A percentile compares a stretch with the other conserved stretches of the same genome.
phyloP scores from a whole-genome alignment of 1,284 basidiomycete genomes.

The Boletus sp. region DNA sequence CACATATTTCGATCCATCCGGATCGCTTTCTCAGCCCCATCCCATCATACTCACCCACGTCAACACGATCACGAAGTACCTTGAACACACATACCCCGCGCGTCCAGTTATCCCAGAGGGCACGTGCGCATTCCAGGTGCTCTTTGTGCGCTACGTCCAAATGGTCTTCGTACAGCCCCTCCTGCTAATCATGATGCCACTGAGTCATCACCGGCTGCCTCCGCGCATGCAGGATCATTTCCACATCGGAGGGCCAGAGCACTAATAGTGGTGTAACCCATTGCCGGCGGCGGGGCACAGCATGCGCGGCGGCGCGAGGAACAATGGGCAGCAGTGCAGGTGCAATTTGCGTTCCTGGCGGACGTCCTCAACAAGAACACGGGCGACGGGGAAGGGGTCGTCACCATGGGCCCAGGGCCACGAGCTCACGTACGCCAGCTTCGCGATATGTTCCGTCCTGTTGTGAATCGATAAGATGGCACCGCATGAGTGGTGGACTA shows the following conservation, averaged over 20 bases:
- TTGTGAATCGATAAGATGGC: slow-evolving; percentile 68
- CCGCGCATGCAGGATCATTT: slow-evolving; percentile 54
- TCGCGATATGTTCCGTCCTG: slow-evolving; percentile 62
- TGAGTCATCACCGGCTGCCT: slow-evolving; percentile 58
- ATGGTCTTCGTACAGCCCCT: slow-evolving; percentile 64
- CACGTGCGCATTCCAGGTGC: slow-evolving; percentile 57
- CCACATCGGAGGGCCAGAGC: neutral
- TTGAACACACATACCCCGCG: slow-evolving; percentile 64
- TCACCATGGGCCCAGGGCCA: slow-evolving; percentile 61
- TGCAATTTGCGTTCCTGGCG: slow-evolving; percentile 63
- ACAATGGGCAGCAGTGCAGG: slow-evolving; percentile 58
- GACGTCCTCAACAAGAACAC: slow-evolving; percentile 61
- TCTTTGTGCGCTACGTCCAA: slow-evolving; percentile 68
- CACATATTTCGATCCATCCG: slow-evolving; percentile 5
- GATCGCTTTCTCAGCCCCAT: slow-evolving; percentile 24
- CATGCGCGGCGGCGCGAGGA: slow-evolving; percentile 48
- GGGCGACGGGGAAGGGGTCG: slow-evolving; percentile 55
- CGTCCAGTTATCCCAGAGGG: slow-evolving; percentile 67
- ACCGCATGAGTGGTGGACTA: slow-evolving; percentile 62
- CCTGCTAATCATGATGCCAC: slow-evolving; percentile 63
- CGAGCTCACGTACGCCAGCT: slow-evolving; percentile 66
- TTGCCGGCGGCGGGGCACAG: neutral
- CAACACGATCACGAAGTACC: slow-evolving; percentile 63
- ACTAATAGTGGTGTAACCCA: neutral
- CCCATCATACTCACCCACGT: slow-evolving; percentile 52